Evolutionary conservation across 495 filamentous ascomycete species (phyloP).

Genomic region (Penicillium canariense): DNA sequence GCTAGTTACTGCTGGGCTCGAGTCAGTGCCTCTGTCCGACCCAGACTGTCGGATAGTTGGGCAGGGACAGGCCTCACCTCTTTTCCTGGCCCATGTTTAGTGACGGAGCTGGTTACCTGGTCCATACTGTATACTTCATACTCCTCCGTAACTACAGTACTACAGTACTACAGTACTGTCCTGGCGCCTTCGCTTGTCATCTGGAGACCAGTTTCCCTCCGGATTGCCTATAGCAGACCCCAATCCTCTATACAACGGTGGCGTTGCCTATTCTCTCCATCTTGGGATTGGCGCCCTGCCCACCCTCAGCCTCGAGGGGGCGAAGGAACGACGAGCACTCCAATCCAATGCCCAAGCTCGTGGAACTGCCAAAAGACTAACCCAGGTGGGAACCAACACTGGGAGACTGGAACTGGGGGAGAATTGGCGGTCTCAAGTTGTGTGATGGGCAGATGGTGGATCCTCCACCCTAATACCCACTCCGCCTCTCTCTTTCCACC

Average conservation of each 20-base stretch:
- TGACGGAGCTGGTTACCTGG: too few species aligned
- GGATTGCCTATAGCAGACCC: too few species aligned
- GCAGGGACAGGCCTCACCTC: slow-evolving; percentile 18
- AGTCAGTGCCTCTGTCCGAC: slow-evolving; percentile 25
- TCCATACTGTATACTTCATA: not conserved
- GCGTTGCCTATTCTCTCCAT: not conserved
- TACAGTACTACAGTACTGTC: not conserved
- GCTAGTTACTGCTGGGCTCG: too few species aligned
- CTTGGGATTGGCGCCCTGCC: not conserved
- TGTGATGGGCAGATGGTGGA: not conserved
- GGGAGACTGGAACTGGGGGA: not conserved
- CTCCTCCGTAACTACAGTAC: not conserved
- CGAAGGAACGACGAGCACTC: not conserved
- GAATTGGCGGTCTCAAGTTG: slow-evolving; percentile 1
- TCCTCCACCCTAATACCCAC: not conserved
- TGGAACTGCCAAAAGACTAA: slow-evolving; percentile 4
- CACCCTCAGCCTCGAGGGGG: slow-evolving; percentile 3
- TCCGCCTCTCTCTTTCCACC: not conserved
- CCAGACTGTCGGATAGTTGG: slow-evolving; percentile 27
- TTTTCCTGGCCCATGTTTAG: not conserved
- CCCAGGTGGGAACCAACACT: not conserved
- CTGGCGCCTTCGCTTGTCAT: too few species aligned
- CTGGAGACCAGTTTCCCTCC: too few species aligned
- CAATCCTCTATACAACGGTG: not conserved
- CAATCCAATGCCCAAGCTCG: slow-evolving; percentile 5